These are phyloP conservation scores for Tolypocladium tundrense DNA, from an alignment of 2,329 filamentous ascomycete genomes.

Conservation along the genomic window DNA sequence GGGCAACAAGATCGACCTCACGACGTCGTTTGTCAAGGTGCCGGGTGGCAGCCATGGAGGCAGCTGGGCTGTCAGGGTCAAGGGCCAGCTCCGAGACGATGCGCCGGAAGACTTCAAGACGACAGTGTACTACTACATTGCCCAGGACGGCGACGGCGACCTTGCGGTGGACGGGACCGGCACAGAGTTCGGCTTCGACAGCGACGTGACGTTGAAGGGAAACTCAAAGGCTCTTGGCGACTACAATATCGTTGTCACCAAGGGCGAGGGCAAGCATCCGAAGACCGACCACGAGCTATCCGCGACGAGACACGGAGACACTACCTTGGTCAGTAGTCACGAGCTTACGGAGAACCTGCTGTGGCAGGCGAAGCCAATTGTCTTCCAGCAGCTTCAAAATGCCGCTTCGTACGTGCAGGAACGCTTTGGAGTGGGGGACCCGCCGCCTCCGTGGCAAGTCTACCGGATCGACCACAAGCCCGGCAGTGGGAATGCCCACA, in stretches of 20 bases:
- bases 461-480: constrained; percentile 68
- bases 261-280: constrained; percentile 54
- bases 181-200: constrained; percentile 39
- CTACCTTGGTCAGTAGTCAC: constrained; percentile 66
- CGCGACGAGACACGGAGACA: constrained; percentile 59
- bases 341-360: constrained; percentile 54
- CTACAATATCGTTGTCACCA: constrained; percentile 69
- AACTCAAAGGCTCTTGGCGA: constrained; percentile 62
- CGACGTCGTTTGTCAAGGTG: constrained; percentile 87
- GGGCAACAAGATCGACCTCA: constrained; percentile 80
- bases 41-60: constrained; percentile 78
- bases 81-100: constrained; percentile 65
- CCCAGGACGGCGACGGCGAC: constrained; percentile 62
- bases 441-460: constrained; percentile 75
- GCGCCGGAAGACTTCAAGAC: constrained; percentile 59
- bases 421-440: constrained; percentile 46
- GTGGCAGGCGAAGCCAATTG: constrained; percentile 72
- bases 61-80: constrained; percentile 84
- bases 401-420: constrained; percentile 38
- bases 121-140: constrained; percentile 71
- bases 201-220: constrained; percentile 61
- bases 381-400: constrained; percentile 44
- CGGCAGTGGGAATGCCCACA: constrained; percentile 66
- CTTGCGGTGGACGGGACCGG: constrained; percentile 48
- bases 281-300: constrained; percentile 56